phyloP scores from a whole-genome alignment of 305 asterid species.

The Fraxinus greggii region DNA sequence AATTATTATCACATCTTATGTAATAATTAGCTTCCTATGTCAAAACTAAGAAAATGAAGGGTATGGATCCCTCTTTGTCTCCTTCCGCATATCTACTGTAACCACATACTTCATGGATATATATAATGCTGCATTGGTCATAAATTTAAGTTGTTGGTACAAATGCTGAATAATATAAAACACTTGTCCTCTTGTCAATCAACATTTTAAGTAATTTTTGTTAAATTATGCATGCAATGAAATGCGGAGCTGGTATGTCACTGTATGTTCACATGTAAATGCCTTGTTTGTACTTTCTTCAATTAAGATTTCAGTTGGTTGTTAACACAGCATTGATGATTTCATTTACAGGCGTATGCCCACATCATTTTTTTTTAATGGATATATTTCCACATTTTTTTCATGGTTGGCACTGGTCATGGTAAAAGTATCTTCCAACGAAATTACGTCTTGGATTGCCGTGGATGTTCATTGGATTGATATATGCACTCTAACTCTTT shows the following conservation, averaged over 20 bases:
- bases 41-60: neutral
- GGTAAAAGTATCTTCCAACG: neutral
- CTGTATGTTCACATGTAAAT: neutral
- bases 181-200: neutral
- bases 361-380: neutral
- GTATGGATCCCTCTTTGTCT: neutral
- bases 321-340: neutral
- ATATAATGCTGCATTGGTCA: neutral
- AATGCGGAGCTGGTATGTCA: neutral
- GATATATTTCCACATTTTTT: neutral
- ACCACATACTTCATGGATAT: neutral
- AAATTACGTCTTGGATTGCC: neutral
- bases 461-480: neutral
- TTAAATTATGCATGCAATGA: neutral
- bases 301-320: neutral
- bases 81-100: neutral
- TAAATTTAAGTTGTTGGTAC: neutral
- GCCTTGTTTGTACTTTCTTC: neutral
- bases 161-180: neutral
- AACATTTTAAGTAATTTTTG: neutral
- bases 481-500: neutral
- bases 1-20: neutral
- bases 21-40: neutral
- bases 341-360: neutral
- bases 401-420: neutral